Conservation (phyloP, 1,284 basidiomycete species). For the Sporisorium reilianum region DNA sequence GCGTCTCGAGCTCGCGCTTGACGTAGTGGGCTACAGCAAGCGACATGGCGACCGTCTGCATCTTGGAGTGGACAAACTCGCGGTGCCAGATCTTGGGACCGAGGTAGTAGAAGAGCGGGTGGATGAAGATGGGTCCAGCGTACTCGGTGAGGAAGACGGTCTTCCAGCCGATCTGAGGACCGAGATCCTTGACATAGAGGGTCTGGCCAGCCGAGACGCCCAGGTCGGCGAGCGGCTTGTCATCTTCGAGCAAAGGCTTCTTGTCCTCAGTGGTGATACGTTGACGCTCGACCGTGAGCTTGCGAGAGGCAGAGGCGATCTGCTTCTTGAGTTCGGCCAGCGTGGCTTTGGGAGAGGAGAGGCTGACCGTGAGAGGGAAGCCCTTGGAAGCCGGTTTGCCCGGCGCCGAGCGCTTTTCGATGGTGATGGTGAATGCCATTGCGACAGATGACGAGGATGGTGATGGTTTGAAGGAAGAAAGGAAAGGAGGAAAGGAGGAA, state of each 20-base stretch:
- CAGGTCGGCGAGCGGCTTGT: slow-evolving; percentile 47
- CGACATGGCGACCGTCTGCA: slow-evolving; percentile 86
- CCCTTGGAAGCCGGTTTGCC: slow-evolving; percentile 54
- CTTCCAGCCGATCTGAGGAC: slow-evolving; percentile 66
- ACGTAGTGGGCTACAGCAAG: slow-evolving; percentile 87
- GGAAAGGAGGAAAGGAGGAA: neutral
- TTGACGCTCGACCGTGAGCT: slow-evolving; percentile 57
- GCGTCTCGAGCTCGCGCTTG: slow-evolving; percentile 92
- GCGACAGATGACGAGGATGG: neutral
- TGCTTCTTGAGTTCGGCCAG: slow-evolving; percentile 58
- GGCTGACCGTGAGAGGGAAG: slow-evolving; percentile 51
- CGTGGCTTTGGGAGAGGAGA: slow-evolving; percentile 47
- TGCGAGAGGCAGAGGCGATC: slow-evolving; percentile 42
- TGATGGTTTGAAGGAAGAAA: slow-evolving; percentile 1
- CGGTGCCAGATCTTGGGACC: slow-evolving; percentile 77
- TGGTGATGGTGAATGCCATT: slow-evolving; percentile 49
- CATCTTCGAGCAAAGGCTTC: slow-evolving; percentile 59
- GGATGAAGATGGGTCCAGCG: slow-evolving; percentile 87
- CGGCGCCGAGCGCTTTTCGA: slow-evolving; percentile 47
- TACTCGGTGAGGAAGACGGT: slow-evolving; percentile 69
- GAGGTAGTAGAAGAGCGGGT: slow-evolving; percentile 85
- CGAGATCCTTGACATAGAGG: slow-evolving; percentile 66
- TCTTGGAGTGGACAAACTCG: slow-evolving; percentile 77
- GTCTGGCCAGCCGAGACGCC: slow-evolving; percentile 44
- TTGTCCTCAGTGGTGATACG: slow-evolving; percentile 63